Evolutionary conservation across 805 yeast species (phyloP).

Genomic region (Yamadazyma sp.): DNA sequence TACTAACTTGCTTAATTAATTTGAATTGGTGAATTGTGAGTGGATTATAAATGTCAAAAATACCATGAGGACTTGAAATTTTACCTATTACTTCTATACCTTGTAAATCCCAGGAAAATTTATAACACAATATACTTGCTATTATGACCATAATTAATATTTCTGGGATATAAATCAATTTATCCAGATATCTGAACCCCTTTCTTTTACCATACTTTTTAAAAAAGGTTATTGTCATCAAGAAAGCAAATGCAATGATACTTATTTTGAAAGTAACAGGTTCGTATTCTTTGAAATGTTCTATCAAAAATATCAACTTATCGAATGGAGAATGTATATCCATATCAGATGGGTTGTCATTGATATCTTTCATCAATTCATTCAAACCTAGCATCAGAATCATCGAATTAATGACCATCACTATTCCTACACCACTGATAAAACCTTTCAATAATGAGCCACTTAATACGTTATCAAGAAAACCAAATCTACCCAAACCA

Average conservation of each 20-base stretch:
- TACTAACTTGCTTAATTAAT: slow-evolving; percentile 55
- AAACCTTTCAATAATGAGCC: slow-evolving; percentile 42
- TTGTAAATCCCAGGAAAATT: slow-evolving; percentile 44
- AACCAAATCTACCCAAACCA: slow-evolving; percentile 84
- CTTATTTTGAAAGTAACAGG: slow-evolving; percentile 62
- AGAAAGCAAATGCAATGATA: slow-evolving; percentile 18
- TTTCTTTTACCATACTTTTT: slow-evolving; percentile 27
- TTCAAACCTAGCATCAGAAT: slow-evolving; percentile 71
- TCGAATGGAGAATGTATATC: slow-evolving; percentile 61
- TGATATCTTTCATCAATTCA: slow-evolving; percentile 37
- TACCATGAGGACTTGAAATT: slow-evolving; percentile 46
- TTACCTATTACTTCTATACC: slow-evolving; percentile 73
- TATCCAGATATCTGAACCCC: slow-evolving; percentile 17
- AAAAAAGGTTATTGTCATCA: slow-evolving; percentile 14
- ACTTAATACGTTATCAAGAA: slow-evolving; percentile 43
- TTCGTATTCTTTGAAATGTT: slow-evolving; percentile 49
- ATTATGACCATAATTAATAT: slow-evolving; percentile 70
- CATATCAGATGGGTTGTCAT: slow-evolving; percentile 27
- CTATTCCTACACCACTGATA: slow-evolving; percentile 43
- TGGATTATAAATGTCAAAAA: slow-evolving; percentile 54
- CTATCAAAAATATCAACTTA: slow-evolving; percentile 56
- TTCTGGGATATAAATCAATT: slow-evolving; percentile 74
- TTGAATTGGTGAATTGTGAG: slow-evolving; percentile 46
- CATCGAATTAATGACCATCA: slow-evolving; percentile 56
- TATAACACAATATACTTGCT: slow-evolving; percentile 51